phyloP scores from a whole-genome alignment of 1,284 basidiomycete genomes.

The Phellinidium pouzarii region DNA sequence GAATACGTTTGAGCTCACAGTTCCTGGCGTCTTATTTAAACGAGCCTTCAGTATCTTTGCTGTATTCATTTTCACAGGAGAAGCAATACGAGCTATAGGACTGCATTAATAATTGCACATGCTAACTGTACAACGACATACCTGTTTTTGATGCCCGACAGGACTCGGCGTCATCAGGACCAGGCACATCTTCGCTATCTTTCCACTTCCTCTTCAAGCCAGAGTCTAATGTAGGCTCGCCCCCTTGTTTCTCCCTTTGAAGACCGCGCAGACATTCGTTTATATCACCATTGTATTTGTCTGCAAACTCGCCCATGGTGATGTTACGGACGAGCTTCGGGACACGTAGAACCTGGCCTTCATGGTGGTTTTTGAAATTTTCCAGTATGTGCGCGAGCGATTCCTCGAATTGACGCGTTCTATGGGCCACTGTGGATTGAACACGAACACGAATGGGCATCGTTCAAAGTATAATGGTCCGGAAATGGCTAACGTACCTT shows the following conservation, averaged over 20 bases:
- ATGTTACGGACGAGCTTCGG: constrained; percentile 66
- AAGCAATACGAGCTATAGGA: constrained; percentile 12
- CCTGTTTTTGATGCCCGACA: constrained; percentile 54
- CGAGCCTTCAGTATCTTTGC: constrained; percentile 15
- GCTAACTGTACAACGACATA: constrained; percentile 28
- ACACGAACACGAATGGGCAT: constrained; percentile 15
- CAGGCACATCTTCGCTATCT: constrained; percentile 27
- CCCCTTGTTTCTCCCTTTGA: constrained; percentile 45
- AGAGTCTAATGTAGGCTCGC: constrained; percentile 47
- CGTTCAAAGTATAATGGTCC: background rate
- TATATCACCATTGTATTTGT: constrained; percentile 68
- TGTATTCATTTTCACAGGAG: constrained; percentile 15
- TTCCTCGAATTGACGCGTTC: constrained; percentile 60
- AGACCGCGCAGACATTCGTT: constrained; percentile 58
- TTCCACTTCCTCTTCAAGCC: constrained; percentile 68
- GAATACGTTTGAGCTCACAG: background rate
- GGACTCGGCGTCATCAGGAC: constrained; percentile 33
- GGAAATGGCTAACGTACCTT: constrained; percentile 42
- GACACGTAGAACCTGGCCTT: constrained; percentile 65
- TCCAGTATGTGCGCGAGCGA: constrained; percentile 65
- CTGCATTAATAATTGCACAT: background rate
- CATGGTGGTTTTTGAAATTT: constrained; percentile 63
- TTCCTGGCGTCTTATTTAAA: constrained; percentile 14
- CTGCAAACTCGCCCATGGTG: constrained; percentile 67
- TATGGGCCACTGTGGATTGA: constrained; percentile 50